Evolutionary conservation across 805 yeast genomes (phyloP).

Genomic region (Pichia occidentalis): DNA sequence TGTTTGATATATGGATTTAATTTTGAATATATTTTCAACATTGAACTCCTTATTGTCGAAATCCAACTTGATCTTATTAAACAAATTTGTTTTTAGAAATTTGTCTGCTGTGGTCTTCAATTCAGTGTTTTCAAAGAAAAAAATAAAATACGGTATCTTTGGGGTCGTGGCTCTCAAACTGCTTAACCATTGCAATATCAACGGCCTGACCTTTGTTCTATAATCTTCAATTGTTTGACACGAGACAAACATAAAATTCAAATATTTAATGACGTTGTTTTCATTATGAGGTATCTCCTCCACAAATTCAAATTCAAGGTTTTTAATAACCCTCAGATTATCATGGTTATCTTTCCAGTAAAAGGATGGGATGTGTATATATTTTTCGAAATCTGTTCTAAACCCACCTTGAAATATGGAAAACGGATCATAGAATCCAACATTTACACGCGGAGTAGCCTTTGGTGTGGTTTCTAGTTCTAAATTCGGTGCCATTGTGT

Average conservation of each 20-base stretch:
- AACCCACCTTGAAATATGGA: constrained; percentile 42
- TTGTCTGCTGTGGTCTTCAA: constrained; percentile 22
- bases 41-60: constrained; percentile 22
- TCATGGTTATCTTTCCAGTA: constrained; percentile 59
- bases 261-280: constrained; percentile 27
- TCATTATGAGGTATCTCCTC: constrained; percentile 47
- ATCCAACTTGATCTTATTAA: constrained; percentile 28
- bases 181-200: constrained; percentile 74
- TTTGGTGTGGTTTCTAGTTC: not conserved
- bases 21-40: constrained; percentile 34
- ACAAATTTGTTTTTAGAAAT: constrained; percentile 25
- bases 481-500: no score
- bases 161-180: constrained; percentile 38
- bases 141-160: constrained; percentile 48
- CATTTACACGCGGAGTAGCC: constrained; percentile 17
- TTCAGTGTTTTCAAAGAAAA: constrained; percentile 37
- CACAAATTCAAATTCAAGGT: constrained; percentile 44
- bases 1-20: constrained; percentile 32
- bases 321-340: constrained; percentile 58
- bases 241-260: constrained; percentile 62
- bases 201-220: constrained; percentile 71
- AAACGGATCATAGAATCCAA: constrained; percentile 76
- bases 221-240: constrained; percentile 68
- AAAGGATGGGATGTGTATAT: constrained; percentile 54
- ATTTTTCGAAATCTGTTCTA: constrained; percentile 35